Conservation (phyloP, 73 alveolate genomes). For the Paraurostyla sp. region DNA sequence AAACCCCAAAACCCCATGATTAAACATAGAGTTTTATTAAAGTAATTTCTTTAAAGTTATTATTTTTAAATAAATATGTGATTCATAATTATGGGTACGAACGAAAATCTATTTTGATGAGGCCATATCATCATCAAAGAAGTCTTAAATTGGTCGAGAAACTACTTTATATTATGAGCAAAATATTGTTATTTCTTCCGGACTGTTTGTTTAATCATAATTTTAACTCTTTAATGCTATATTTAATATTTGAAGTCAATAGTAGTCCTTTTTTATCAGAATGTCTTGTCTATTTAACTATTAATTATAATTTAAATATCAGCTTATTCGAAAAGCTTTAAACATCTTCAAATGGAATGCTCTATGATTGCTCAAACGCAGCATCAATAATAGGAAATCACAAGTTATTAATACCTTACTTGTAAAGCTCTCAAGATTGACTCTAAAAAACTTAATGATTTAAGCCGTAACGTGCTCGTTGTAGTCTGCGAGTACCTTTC, state of each 20-base stretch:
- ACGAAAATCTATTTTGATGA: background rate
- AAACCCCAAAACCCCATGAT: too few species aligned
- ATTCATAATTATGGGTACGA: constrained; percentile 12
- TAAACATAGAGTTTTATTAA: too few species aligned
- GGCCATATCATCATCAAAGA: background rate
- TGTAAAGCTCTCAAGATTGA: constrained; percentile 27
- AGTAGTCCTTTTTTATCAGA: constrained; percentile 28
- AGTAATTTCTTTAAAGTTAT: too few species aligned
- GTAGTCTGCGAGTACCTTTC: constrained; percentile 45
- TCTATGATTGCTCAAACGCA: constrained; percentile 18
- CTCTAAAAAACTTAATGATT: background rate
- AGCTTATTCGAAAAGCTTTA: constrained; percentile 1
- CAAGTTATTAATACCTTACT: background rate
- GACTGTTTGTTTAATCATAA: background rate
- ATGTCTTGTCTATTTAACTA: constrained; percentile 13
- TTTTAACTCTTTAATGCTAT: background rate
- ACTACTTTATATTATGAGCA: background rate
- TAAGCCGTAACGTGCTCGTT: constrained; percentile 48
- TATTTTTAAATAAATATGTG: constrained; percentile 43
- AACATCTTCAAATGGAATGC: constrained; percentile 55
- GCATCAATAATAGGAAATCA: background rate
- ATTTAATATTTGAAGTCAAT: background rate
- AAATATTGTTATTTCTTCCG: background rate
- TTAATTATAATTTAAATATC: constrained; percentile 48
- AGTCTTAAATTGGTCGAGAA: background rate